phyloP scores from a whole-genome alignment of 1,284 basidiomycete genomes.

The Takashimella koratensis region DNA sequence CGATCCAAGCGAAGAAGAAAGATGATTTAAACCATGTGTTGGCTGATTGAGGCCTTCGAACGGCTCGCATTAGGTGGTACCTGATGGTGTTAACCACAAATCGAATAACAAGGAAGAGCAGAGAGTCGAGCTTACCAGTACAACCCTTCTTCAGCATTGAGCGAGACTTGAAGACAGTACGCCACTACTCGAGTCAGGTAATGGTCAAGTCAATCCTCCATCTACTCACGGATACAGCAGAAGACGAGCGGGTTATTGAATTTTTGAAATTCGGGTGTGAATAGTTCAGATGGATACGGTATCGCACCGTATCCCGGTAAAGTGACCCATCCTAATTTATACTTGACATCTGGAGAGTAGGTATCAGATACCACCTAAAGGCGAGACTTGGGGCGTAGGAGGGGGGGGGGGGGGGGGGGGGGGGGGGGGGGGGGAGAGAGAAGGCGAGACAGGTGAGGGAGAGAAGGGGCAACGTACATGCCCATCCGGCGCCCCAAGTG shows the following conservation, averaged over 20 bases:
- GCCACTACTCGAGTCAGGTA: conserved; percentile 9
- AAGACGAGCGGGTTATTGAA: conserved; percentile 18
- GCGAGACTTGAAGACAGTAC: conserved; percentile 24
- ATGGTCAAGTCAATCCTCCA: background rate
- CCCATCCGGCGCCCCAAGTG: conserved; percentile 21
- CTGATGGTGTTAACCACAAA: no score
- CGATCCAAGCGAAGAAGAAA: conserved; percentile 33
- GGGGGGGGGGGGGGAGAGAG: no score
- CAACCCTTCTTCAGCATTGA: conserved; percentile 32
- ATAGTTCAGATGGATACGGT: conserved; percentile 21
- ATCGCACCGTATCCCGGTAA: conserved; percentile 18
- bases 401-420: no score
- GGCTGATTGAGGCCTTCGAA: conserved; percentile 21
- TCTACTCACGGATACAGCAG: conserved; percentile 14
- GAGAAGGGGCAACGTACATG: conserved; percentile 14
- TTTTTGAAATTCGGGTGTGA: conserved; percentile 9
- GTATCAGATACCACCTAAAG: no score
- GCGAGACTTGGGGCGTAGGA: no score
- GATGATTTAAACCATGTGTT: conserved; percentile 24
- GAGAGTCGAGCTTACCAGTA: no score
- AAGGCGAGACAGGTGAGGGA: no score
- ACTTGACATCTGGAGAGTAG: conserved; percentile 27
- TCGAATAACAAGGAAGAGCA: no score
- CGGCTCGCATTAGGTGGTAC: conserved; percentile 33
- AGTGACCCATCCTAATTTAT: conserved; percentile 22